Evolutionary conservation across 345 rosid genomes (phyloP).

Genomic region (Erysimum cheiranthoides): DNA sequence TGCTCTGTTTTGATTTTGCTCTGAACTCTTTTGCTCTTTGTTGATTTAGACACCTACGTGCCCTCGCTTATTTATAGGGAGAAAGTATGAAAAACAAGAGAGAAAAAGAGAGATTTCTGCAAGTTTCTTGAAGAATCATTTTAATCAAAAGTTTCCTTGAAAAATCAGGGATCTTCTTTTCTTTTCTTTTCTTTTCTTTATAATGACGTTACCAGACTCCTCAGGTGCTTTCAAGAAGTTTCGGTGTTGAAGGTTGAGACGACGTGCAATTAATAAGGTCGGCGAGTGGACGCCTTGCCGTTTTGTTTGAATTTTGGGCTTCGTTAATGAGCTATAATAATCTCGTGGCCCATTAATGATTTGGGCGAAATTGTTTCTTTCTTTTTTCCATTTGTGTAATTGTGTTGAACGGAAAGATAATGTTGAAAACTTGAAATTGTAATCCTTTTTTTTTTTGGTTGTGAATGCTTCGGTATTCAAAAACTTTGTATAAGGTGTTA

Average conservation of each 20-base stretch:
- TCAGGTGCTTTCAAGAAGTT: neutral
- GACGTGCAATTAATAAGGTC: neutral
- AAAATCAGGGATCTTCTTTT: neutral
- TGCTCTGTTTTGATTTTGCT: neutral
- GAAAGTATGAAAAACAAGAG: neutral
- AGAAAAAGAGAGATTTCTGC: neutral
- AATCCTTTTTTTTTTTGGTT: too few species aligned
- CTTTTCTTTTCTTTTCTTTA: neutral
- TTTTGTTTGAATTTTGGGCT: neutral
- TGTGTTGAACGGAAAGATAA: too few species aligned
- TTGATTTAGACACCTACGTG: neutral
- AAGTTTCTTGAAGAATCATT: neutral
- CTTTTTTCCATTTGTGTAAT: too few species aligned
- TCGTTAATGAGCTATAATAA: neutral
- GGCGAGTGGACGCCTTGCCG: neutral
- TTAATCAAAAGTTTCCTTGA: neutral
- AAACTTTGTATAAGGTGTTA: too few species aligned
- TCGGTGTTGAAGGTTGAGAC: neutral
- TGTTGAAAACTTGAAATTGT: too few species aligned
- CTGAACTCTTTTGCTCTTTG: neutral
- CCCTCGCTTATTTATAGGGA: neutral
- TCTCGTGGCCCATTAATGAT: too few species aligned
- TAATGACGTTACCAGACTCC: neutral
- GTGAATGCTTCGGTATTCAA: too few species aligned
- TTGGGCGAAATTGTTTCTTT: too few species aligned